These are phyloP conservation scores for Aureobasidium sp. DNA, from an alignment of 2,329 filamentous ascomycete genomes.

Conservation along the genomic window DNA sequence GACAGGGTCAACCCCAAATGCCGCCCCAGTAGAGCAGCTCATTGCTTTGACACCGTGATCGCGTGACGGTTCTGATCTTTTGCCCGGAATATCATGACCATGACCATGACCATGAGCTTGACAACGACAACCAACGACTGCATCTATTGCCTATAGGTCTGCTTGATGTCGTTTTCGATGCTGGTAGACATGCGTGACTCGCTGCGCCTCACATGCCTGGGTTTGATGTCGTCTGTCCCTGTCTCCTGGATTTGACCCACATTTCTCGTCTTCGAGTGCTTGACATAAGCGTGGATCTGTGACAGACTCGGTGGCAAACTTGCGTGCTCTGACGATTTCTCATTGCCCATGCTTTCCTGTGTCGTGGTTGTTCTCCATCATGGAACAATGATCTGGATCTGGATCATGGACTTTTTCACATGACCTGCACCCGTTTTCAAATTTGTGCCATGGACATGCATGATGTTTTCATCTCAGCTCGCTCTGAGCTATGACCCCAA, in stretches of 20 bases:
- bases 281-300: conserved; percentile 10
- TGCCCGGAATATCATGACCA: not conserved
- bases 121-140: not conserved
- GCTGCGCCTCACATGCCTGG: conserved; percentile 14
- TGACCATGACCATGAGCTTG: not conserved
- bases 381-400: not conserved
- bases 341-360: conserved; percentile 6
- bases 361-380: not conserved
- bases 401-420: not conserved
- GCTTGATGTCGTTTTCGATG: conserved; percentile 13
- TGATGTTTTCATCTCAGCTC: not conserved
- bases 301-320: not conserved
- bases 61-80: conserved; percentile 12
- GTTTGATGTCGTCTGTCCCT: conserved; percentile 1
- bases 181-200: conserved; percentile 17
- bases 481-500: not conserved
- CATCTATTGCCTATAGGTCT: conserved; percentile 12
- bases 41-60: conserved; percentile 14
- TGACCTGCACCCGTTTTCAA: conserved; percentile 3
- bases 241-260: conserved; percentile 14
- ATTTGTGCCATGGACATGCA: not conserved
- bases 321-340: conserved; percentile 2
- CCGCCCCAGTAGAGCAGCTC: conserved; percentile 11
- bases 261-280: not conserved
- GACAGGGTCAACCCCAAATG: conserved; percentile 15